Base-by-base conservation (phyloP, 257 asterid genomes). In the Knoxia roxburghii region DNA sequence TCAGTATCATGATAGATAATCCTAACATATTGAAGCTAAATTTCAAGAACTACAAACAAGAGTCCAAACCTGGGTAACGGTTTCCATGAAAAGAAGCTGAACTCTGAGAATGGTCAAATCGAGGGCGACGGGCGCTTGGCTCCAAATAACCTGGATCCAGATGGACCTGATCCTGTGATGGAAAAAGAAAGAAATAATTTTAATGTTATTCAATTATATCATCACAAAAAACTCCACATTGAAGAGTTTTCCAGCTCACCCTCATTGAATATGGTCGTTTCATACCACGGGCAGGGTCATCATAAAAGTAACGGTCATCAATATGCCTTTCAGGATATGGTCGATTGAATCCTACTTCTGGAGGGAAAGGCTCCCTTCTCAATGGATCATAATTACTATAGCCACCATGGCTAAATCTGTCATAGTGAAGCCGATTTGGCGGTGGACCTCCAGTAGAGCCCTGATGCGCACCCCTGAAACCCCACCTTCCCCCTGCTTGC, bases 401-500 rank as follows among this genome's bases (percentile, higher is more conserved):
- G 53, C 77, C 77, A 68, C 71, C 79, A 59, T 68, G 76, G 70
- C 87, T 74, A 61, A 50, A 43, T 69, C 86, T 75, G 68, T 79
- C 81, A 61, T 70, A 51, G 67, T 80, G 52, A 45, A 82, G 72
- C 23, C 73, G 73, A 51, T 67, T 33, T 55, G 75, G 81, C 54
- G 41, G 61, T 20, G 83, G 82, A 56, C 78, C 75, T 62, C 70
- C 73, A 75, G 39, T 24, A 39, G 61, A 61, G 29, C 48, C 69
- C 65, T 75, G 78, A 76, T 74, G 81, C 57, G 82, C 75, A 73
- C 82, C 81, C 67, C 87, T 63, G 69, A 58, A 78, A 64, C 80
- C 82, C 88, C 85, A 75, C 70, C 88, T 83, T 49, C 74, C 88
- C 65, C 82, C 86, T 83, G 81, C 48, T 70, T 35, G 71, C 26